These are phyloP conservation scores for Rugonectria rugulosa DNA, from an alignment of 2,329 filamentous ascomycete species.

Conservation along the genomic window DNA sequence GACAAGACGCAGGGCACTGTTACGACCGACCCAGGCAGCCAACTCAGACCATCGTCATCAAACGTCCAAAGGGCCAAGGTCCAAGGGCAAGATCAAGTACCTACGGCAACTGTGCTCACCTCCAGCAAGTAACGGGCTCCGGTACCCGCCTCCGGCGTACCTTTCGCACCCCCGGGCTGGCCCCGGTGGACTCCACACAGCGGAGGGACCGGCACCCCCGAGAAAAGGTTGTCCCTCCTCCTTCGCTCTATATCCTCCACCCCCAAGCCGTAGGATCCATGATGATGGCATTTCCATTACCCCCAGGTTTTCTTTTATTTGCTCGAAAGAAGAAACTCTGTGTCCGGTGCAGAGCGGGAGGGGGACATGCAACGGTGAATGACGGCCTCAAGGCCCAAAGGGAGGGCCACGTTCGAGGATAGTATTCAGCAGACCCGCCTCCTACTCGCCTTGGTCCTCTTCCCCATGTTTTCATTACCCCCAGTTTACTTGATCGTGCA, in stretches of 20 bases:
- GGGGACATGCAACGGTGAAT: conserved; percentile 12
- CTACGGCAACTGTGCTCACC: too few species aligned
- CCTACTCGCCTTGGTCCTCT: conserved; percentile 28
- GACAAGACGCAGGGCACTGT: not conserved
- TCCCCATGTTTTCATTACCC: conserved; percentile 45
- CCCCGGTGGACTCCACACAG: conserved; percentile 36
- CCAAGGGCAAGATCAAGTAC: too few species aligned
- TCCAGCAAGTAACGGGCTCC: conserved; percentile 9
- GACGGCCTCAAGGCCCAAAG: not conserved
- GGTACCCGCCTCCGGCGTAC: conserved; percentile 23
- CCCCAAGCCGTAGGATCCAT: not conserved
- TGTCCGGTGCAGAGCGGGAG: not conserved
- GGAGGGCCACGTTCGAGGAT: too few species aligned
- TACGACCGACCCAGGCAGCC: too few species aligned
- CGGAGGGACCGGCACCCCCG: conserved; percentile 35
- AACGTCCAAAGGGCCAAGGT: conserved; percentile 11
- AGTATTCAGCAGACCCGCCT: conserved; percentile 21
- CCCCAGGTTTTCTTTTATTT: conserved; percentile 40
- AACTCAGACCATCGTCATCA: conserved; percentile 29
- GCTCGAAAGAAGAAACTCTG: conserved; percentile 10
- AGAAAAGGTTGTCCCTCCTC: conserved; percentile 23
- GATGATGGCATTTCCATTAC: conserved; percentile 44
- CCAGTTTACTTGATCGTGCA: conserved; percentile 50
- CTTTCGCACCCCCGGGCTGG: conserved; percentile 28
- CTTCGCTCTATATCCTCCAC: too few species aligned